These are phyloP conservation scores for Diacronema lutheri DNA, from an alignment of 78 protist species.

Conservation along the genomic window DNA sequence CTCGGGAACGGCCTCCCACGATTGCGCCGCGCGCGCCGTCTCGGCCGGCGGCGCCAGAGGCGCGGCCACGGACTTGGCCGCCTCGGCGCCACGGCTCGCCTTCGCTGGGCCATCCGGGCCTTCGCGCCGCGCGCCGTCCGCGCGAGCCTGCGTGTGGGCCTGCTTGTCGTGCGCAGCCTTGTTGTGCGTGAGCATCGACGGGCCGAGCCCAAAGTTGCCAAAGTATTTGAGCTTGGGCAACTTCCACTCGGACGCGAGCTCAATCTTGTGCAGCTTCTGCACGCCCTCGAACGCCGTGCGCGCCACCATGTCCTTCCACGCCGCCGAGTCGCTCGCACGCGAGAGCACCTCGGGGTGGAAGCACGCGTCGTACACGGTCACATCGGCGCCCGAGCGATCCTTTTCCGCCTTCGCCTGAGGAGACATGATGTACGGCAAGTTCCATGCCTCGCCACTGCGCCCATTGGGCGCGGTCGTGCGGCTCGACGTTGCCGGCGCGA, in stretches of 20 bases:
- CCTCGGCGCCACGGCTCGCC: too few relatives aligned
- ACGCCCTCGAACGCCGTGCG: not conserved
- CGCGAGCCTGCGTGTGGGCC: too few relatives aligned
- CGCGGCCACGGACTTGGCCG: too few relatives aligned
- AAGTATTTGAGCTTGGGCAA: not conserved
- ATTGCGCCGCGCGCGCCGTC: too few relatives aligned
- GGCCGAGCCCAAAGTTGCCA: not conserved
- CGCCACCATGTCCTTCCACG: not conserved
- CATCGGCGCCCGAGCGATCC: not conserved
- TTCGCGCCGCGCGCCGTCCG: too few relatives aligned
- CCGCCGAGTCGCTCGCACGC: not conserved
- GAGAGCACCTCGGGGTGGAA: not conserved
- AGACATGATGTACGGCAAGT: not conserved
- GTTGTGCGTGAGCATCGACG: not conserved
- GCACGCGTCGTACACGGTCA: not conserved
- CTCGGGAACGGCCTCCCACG: too few relatives aligned
- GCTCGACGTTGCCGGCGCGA: not conserved
- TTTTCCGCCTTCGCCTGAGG: not conserved
- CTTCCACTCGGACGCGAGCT: not conserved
- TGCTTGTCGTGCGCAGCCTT: too few relatives aligned
- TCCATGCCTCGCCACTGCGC: not conserved
- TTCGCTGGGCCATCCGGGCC: too few relatives aligned
- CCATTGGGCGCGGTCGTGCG: not conserved
- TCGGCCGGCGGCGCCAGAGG: too few relatives aligned
- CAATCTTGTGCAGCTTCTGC: not conserved